Evolutionary conservation across 345 rosid genomes (phyloP).

Genomic region (Citrus trifoliata): DNA sequence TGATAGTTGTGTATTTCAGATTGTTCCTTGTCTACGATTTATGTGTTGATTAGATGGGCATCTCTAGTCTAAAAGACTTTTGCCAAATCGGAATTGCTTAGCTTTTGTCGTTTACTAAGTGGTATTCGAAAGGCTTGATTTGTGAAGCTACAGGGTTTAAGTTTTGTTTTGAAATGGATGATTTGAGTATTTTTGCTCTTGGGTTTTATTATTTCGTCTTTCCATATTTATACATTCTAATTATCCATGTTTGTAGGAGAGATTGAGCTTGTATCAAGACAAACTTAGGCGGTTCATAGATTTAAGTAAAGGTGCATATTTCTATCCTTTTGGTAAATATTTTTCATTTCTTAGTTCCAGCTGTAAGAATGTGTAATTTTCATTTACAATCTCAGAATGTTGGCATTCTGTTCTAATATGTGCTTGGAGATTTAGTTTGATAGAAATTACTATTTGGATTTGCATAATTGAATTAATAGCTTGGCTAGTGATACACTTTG

Average conservation of each 20-base stretch:
- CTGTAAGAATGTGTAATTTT: neutral
- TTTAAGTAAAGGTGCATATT: constrained; percentile 64
- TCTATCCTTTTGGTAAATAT: neutral
- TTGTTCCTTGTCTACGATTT: neutral
- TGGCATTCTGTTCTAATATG: neutral
- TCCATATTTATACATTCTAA: neutral
- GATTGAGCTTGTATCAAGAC: constrained; percentile 65
- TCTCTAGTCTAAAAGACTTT: neutral
- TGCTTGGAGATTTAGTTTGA: neutral
- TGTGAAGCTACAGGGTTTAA: neutral
- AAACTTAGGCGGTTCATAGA: constrained; percentile 53
- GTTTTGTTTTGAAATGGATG: neutral
- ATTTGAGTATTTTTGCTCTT: neutral
- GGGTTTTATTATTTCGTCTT: neutral
- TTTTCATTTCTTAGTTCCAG: neutral
- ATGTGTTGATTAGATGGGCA: neutral
- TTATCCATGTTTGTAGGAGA: constrained; percentile 50
- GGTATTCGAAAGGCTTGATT: neutral
- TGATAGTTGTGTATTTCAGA: neutral
- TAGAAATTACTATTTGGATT: neutral
- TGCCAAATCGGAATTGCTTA: neutral
- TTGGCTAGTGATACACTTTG: neutral
- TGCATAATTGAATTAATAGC: neutral
- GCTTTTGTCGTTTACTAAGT: neutral
- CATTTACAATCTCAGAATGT: neutral